Evolutionary conservation across 1,284 basidiomycete species (phyloP).

Genomic region (Ceratobasidium sp.): DNA sequence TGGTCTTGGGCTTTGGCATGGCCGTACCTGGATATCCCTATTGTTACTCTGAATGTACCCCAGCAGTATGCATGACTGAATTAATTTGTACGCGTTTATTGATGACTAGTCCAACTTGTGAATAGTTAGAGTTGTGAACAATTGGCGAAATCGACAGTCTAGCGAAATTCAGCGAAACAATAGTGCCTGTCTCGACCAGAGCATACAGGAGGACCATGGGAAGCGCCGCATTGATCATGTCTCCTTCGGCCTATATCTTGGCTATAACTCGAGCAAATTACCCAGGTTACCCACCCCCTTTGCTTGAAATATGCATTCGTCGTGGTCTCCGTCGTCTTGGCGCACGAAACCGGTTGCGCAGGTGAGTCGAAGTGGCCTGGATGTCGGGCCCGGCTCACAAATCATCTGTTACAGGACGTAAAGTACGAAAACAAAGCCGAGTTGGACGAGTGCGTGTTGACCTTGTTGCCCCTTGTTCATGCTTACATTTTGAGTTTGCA

Average conservation of each 20-base stretch:
- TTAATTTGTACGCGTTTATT: slow-evolving; percentile 29
- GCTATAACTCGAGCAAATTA: background rate
- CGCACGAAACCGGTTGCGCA: slow-evolving; percentile 76
- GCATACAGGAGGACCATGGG: background rate
- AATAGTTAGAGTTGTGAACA: background rate
- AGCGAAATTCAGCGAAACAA: slow-evolving; percentile 22
- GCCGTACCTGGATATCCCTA: slow-evolving; percentile 24
- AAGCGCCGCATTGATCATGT: slow-evolving; percentile 29
- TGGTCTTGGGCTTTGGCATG: slow-evolving; percentile 21
- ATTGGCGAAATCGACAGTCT: slow-evolving; percentile 14
- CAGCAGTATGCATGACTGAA: slow-evolving; percentile 21
- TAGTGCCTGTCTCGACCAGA: background rate
- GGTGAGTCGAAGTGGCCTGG: slow-evolving; percentile 54
- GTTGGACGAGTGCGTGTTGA: slow-evolving; percentile 55
- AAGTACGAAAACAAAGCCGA: slow-evolving; percentile 58
- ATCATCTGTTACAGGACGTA: slow-evolving; percentile 53
- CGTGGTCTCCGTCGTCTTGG: slow-evolving; percentile 71
- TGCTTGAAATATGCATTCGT: slow-evolving; percentile 15
- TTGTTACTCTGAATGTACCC: slow-evolving; percentile 37
- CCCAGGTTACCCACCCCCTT: background rate
- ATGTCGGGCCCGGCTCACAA: slow-evolving; percentile 11
- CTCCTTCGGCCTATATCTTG: slow-evolving; percentile 14
- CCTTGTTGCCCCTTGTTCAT: slow-evolving; percentile 1
- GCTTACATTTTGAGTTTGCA: slow-evolving; percentile 53
- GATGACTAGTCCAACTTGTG: background rate